Evolutionary conservation across 139 green algal genomes (phyloP).

Genomic region (Chlorella sp.): DNA sequence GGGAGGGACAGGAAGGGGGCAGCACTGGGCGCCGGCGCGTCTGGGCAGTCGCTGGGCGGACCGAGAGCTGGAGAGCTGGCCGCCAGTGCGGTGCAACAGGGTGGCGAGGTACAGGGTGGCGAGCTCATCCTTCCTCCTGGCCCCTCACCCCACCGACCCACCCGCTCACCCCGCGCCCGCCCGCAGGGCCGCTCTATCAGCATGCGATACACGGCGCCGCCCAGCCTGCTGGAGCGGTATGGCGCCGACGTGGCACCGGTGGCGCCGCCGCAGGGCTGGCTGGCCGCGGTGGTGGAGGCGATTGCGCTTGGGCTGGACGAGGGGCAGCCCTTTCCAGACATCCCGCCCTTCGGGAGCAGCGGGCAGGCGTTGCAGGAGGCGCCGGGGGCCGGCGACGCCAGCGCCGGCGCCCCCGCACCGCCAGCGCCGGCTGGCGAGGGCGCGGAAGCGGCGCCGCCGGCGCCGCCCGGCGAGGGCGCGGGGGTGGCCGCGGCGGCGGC

Average conservation of each 20-base stretch:
- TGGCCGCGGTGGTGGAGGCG: slow-evolving; percentile 12
- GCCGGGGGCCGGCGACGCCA: too few species aligned
- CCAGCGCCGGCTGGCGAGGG: not conserved
- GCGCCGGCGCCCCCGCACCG: not conserved
- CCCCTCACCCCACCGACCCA: not conserved
- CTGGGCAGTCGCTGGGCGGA: not conserved
- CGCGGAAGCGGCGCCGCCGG: not conserved
- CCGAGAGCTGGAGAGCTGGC: not conserved
- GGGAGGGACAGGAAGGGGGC: too few species aligned
- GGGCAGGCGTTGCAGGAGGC: not conserved
- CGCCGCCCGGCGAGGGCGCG: not conserved
- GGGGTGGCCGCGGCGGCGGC: not conserved
- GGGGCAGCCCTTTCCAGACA: slow-evolving; percentile 20
- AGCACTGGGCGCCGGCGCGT: not conserved
- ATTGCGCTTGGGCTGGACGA: slow-evolving; percentile 14
- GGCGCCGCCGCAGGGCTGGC: slow-evolving; percentile 10
- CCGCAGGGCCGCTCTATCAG: slow-evolving; percentile 15
- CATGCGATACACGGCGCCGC: slow-evolving; percentile 9
- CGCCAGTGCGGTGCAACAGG: not conserved
- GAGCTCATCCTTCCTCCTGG: not conserved
- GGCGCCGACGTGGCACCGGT: not conserved
- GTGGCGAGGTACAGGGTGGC: not conserved
- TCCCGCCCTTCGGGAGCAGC: too few species aligned
- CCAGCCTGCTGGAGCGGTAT: not conserved
- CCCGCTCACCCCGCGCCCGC: too few species aligned